Percentiles rank a stretch among this genome's conserved stretches.
These are phyloP conservation scores for Penicillium turbatum DNA, from an alignment of 495 filamentous ascomycete genomes.

Conservation along the genomic window DNA sequence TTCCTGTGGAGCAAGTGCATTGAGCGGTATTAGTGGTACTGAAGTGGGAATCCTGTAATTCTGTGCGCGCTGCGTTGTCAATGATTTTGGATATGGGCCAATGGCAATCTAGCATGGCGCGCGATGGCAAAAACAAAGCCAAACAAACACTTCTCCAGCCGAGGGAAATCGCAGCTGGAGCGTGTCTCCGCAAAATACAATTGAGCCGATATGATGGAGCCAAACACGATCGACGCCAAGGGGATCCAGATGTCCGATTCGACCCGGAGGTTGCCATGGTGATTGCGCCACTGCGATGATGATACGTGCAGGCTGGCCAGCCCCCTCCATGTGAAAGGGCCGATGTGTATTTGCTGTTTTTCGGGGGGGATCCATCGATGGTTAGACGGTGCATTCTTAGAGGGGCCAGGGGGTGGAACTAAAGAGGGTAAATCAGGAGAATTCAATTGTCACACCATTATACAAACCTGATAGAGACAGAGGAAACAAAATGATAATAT, in stretches of 20 bases:
- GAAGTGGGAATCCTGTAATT: background rate
- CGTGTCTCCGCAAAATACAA: slow-evolving; percentile 1
- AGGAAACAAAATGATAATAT: background rate
- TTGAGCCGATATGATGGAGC: slow-evolving; percentile 2
- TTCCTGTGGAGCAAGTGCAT: slow-evolving; percentile 4
- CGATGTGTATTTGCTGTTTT: slow-evolving; percentile 5
- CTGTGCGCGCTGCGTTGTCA: background rate
- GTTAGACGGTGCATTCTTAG: background rate
- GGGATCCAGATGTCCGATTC: slow-evolving; percentile 22
- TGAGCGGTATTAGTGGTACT: background rate
- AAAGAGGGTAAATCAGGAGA: background rate
- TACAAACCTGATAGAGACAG: too few relatives aligned
- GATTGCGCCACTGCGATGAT: slow-evolving; percentile 8
- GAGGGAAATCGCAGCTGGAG: background rate
- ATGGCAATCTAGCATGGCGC: background rate
- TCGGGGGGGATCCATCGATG: slow-evolving; percentile 1
- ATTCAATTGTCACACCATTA: background rate
- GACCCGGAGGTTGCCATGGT: slow-evolving; percentile 31
- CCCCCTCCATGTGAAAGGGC: slow-evolving; percentile 19
- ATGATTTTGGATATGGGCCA: background rate
- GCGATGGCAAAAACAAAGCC: background rate
- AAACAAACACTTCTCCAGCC: background rate
- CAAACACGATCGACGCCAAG: slow-evolving; percentile 17
- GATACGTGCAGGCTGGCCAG: slow-evolving; percentile 13
- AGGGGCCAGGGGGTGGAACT: background rate